Base-by-base conservation (phyloP, 1,284 basidiomycete genomes). In the Neonothopanus nambi region DNA sequence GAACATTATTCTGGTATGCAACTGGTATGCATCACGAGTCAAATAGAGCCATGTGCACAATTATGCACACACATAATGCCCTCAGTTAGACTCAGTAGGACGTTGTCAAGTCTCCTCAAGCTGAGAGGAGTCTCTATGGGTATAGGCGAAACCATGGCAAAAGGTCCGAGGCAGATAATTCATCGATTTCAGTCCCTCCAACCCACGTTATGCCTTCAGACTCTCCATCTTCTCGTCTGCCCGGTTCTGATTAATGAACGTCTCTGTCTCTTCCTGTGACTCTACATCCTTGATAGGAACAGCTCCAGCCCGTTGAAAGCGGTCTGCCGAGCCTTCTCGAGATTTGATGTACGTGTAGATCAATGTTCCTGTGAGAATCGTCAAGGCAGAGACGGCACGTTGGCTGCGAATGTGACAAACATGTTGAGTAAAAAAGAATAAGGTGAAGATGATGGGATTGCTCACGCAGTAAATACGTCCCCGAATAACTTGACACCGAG, bases 401-500 rank as follows among this genome's bases (percentile, higher is more conserved):
- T 80, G 77, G 17, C 79, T 74, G 58, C 0, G 30, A 28, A n/a
- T 13, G 8, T 11, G 21, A 2, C 42, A 67, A 5, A 53, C 30
- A 33, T 33, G 30, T 33, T 33, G 13, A 13, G 3, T 3, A 15
- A 45, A 44, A 17, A 33, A 49, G 2, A 17, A 38, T 26, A 39
- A 41, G 7, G 30, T 15, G 37, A n/a, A 37, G 18, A 60, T 8
- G 33, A 43, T 18, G 23, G 18, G 6, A 23, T 17, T 17, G 59
- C 75, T 56, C 59, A 82, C 80, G 68, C 65, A 6, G 78, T 81
- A 51, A 84, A 67, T 37, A 79, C 57, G 59, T 84, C 82, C 9
- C 68, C 64, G 64, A 84, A 82, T 17, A 82, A 46, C 68, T 73
- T 75, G 28, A 81, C 78, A 37, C 81, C 81, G 17, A 84, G 65